Evolutionary conservation across 1,284 basidiomycete species (phyloP).

Genomic region (Leccinum subspadiceum): DNA sequence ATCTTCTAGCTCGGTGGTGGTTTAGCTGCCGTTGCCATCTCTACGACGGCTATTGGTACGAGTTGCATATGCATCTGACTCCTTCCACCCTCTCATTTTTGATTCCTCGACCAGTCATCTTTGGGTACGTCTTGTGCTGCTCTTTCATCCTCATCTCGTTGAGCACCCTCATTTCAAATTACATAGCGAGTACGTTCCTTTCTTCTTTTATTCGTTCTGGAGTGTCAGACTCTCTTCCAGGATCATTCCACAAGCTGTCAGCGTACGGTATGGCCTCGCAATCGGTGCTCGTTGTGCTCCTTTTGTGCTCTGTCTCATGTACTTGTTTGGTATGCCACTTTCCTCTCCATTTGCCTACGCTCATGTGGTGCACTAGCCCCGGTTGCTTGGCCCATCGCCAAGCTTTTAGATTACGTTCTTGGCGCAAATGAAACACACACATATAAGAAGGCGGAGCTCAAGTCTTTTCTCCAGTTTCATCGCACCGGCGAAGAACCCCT

Average conservation of each 20-base stretch:
- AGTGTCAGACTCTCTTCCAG: conserved; percentile 35
- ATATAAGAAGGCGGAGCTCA: conserved; percentile 91
- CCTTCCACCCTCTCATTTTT: background rate
- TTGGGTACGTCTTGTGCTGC: conserved; percentile 57
- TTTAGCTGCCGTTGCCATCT: conserved; percentile 78
- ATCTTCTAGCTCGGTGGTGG: conserved; percentile 74
- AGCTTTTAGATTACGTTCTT: conserved; percentile 78
- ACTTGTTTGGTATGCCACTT: conserved; percentile 56
- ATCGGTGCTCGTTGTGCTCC: conserved; percentile 89
- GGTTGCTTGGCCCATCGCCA: conserved; percentile 86
- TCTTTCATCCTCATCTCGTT: background rate
- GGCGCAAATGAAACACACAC: conserved; percentile 72
- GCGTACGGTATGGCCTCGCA: conserved; percentile 86
- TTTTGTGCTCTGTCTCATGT: conserved; percentile 80
- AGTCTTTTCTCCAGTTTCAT: conserved; percentile 92
- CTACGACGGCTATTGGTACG: conserved; percentile 80
- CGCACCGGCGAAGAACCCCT: conserved; percentile 84
- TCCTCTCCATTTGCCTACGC: background rate
- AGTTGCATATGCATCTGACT: background rate
- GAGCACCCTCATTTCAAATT: background rate
- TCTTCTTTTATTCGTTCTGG: background rate
- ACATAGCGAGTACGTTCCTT: conserved; percentile 47
- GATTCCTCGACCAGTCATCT: conserved; percentile 56
- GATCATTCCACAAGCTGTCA: conserved; percentile 86
- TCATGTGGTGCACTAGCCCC: conserved; percentile 49